These are phyloP conservation scores for Cydonia oblonga DNA, from an alignment of 331 rosid genomes.

Conservation along the genomic window DNA sequence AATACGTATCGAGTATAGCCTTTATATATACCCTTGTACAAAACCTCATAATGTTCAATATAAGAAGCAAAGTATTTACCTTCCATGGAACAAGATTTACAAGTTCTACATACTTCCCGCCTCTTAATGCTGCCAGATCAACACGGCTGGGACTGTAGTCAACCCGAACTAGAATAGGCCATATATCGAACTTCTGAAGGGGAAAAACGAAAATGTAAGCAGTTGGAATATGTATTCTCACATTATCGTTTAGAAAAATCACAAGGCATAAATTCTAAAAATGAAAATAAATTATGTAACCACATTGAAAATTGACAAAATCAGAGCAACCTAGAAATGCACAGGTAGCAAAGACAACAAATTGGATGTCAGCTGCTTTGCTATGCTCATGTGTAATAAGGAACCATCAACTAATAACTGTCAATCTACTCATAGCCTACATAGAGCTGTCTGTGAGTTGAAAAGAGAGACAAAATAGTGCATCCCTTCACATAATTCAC, in stretches of 20 bases:
- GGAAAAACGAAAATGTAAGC: conserved; percentile 19
- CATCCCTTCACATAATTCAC: not conserved
- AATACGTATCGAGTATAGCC: not conserved
- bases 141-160: conserved; percentile 75
- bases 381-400: too few relatives aligned
- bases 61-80: conserved; percentile 32
- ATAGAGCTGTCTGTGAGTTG: not conserved
- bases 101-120: conserved; percentile 89
- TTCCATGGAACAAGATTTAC: conserved; percentile 91
- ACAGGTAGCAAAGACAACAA: conserved; percentile 4
- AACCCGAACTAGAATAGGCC: conserved; percentile 74
- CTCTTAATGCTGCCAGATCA: conserved; percentile 81
- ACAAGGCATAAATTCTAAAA: conserved; percentile 1
- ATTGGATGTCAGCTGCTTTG: not conserved
- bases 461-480: not conserved
- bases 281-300: too few relatives aligned
- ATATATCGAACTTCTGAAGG: conserved; percentile 72
- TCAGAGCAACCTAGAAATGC: conserved; percentile 5
- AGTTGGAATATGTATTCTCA: not conserved
- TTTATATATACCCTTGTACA: not conserved
- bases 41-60: not conserved
- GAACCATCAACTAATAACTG: too few relatives aligned
- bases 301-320: conserved; percentile 2
- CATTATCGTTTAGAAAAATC: not conserved
- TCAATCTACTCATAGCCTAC: too few relatives aligned